Conservation (phyloP, 805 yeast species). For the Kregervanrija pseudodelftensis region DNA sequence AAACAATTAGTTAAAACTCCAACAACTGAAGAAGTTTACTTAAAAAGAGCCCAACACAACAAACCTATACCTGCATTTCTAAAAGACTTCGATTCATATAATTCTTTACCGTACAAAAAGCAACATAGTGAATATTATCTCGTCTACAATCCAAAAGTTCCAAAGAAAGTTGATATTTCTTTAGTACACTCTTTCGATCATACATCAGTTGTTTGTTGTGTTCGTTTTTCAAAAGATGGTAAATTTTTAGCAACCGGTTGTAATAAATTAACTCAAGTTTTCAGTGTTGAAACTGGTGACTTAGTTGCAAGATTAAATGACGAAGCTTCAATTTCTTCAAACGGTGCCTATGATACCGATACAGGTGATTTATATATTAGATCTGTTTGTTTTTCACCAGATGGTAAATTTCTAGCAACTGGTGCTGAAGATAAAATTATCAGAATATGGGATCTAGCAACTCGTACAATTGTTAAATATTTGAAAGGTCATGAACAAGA, state of each 20-base stretch:
- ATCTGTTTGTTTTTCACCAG: constrained; percentile 94
- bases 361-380: constrained; percentile 87
- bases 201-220: constrained; percentile 94
- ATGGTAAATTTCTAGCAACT: constrained; percentile 86
- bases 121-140: constrained; percentile 81
- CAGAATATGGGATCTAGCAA: constrained; percentile 91
- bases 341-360: constrained; percentile 45
- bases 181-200: constrained; percentile 87
- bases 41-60: constrained; percentile 43
- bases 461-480: constrained; percentile 77
- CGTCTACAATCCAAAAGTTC: constrained; percentile 82
- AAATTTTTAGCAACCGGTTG: constrained; percentile 94
- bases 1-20: constrained; percentile 10
- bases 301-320: constrained; percentile 81
- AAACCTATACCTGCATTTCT: constrained; percentile 79
- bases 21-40: constrained; percentile 29
- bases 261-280: constrained; percentile 91
- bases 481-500: constrained; percentile 96
- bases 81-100: constrained; percentile 69
- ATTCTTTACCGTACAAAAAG: constrained; percentile 72
- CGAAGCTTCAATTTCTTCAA: constrained; percentile 48
- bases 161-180: constrained; percentile 72
- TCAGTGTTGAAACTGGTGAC: constrained; percentile 86
- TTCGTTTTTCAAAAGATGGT: constrained; percentile 86
- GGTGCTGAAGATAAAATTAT: constrained; percentile 89